phyloP scores from a whole-genome alignment of 192 early-diverging fungal genomes.

The Powellomyces hirtus region DNA sequence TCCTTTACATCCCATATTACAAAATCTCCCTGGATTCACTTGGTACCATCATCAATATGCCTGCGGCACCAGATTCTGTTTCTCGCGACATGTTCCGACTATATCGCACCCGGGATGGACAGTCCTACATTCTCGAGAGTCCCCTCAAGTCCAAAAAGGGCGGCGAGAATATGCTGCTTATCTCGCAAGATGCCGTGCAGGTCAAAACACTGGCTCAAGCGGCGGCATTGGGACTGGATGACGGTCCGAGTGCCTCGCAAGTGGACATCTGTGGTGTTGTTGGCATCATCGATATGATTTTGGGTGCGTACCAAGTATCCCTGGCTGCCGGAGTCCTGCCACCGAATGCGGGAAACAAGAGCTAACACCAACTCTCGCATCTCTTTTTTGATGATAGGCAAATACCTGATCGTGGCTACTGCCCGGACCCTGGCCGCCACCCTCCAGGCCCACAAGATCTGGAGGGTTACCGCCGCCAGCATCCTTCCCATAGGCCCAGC shows the following conservation, averaged over 20 bases:
- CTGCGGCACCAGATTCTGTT: background rate
- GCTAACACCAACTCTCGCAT: background rate
- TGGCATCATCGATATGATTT: constrained; percentile 41
- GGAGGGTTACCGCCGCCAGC: constrained; percentile 40
- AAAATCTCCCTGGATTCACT: too few relatives aligned
- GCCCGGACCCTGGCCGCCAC: constrained; percentile 45
- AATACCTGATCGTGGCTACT: constrained; percentile 48
- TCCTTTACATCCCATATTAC: too few relatives aligned
- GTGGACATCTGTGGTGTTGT: constrained; percentile 40
- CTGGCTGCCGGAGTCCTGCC: background rate
- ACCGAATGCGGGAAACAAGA: background rate
- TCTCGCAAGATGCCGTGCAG: constrained; percentile 14
- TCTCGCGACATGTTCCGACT: constrained; percentile 34
- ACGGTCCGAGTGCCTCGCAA: constrained; percentile 9
- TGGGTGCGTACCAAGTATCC: constrained; percentile 23
- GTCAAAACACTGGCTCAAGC: constrained; percentile 9
- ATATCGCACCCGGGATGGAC: constrained; percentile 30
- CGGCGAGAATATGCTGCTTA: constrained; percentile 21
- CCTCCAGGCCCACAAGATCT: constrained; percentile 55
- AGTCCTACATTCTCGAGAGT: constrained; percentile 27
- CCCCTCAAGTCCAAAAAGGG: constrained; percentile 27
- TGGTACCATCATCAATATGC: too few relatives aligned
- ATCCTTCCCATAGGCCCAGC: constrained; percentile 35
- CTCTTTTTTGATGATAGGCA: constrained; percentile 24
- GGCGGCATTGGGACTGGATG: constrained; percentile 9